These are phyloP conservation scores for Fusarium nisikadoi DNA, from an alignment of 2,329 filamentous ascomycete genomes.

Conservation along the genomic window DNA sequence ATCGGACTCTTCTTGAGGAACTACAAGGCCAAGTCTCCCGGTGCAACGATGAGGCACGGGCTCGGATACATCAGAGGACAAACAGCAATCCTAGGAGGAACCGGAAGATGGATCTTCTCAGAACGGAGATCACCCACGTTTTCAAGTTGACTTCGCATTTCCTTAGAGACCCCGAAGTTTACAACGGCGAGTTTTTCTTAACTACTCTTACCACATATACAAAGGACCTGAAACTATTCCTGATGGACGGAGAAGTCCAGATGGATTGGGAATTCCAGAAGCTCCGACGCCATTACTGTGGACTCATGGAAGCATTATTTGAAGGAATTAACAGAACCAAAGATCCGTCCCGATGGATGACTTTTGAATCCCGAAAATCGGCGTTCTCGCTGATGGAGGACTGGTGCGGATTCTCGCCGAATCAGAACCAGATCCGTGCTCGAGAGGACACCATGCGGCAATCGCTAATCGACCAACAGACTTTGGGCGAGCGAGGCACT, in stretches of 20 bases:
- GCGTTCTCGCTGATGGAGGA: conserved; percentile 98
- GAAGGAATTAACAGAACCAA: conserved; percentile 88
- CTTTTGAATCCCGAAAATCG: conserved; percentile 94
- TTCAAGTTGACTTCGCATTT: conserved; percentile 95
- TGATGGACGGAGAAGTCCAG: conserved; percentile 95
- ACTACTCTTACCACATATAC: conserved; percentile 89
- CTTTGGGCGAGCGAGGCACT: conserved; percentile 78
- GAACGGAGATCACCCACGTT: conserved; percentile 95
- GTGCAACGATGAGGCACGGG: conserved; percentile 89
- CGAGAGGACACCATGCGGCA: conserved; percentile 90
- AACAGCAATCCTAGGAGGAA: conserved; percentile 85
- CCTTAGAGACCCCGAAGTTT: conserved; percentile 79
- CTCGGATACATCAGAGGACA: conserved; percentile 85
- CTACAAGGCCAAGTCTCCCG: conserved; percentile 86
- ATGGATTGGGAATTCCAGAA: conserved; percentile 95
- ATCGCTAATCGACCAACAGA: conserved; percentile 83
- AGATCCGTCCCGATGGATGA: conserved; percentile 93
- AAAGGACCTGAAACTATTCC: conserved; percentile 90
- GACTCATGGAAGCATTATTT: conserved; percentile 91
- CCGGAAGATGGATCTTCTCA: conserved; percentile 83
- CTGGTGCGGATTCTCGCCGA: conserved; percentile 97
- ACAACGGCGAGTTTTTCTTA: conserved; percentile 89
- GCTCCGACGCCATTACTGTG: conserved; percentile 91
- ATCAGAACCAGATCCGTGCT: conserved; percentile 82
- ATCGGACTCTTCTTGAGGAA: conserved; percentile 88